Evolutionary conservation across 495 filamentous ascomycete genomes (phyloP).

Genomic region (Lasiosphaeriaceae sp.): DNA sequence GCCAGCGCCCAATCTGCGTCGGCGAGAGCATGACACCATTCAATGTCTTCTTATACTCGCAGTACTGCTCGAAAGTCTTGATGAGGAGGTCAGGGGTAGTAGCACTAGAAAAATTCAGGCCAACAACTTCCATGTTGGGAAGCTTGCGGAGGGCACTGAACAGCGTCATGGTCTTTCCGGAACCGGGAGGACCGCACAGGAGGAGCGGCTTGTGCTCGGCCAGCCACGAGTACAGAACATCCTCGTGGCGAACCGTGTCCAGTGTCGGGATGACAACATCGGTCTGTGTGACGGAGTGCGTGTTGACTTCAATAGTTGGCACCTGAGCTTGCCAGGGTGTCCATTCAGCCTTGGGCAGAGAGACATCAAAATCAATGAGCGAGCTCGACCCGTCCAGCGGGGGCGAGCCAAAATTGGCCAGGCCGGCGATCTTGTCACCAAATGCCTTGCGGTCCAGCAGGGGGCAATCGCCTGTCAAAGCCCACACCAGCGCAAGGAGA

Average conservation of each 20-base stretch:
- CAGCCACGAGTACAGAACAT: slow-evolving; percentile 97
- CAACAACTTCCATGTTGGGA: slow-evolving; percentile 97
- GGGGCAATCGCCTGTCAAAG: slow-evolving; percentile 91
- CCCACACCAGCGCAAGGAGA: slow-evolving; percentile 87
- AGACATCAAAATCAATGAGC: slow-evolving; percentile 92
- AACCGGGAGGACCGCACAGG: slow-evolving; percentile 94
- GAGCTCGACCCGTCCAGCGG: slow-evolving; percentile 68
- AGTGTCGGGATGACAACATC: slow-evolving; percentile 97
- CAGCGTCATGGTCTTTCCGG: slow-evolving; percentile 98
- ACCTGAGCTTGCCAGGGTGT: slow-evolving; percentile 90
- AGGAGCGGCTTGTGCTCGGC: slow-evolving; percentile 96
- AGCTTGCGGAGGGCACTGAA: slow-evolving; percentile 95
- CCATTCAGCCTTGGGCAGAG: slow-evolving; percentile 83
- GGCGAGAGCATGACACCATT: slow-evolving; percentile 95
- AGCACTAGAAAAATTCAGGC: slow-evolving; percentile 97
- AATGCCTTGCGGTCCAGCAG: slow-evolving; percentile 82
- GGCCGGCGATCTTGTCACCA: slow-evolving; percentile 72
- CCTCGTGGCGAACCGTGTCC: slow-evolving; percentile 95
- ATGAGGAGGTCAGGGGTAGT: slow-evolving; percentile 96
- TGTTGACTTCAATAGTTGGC: slow-evolving; percentile 91
- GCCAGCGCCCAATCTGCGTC: slow-evolving; percentile 93
- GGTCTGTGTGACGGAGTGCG: slow-evolving; percentile 93
- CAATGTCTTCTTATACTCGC: slow-evolving; percentile 96
- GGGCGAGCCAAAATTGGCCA: slow-evolving; percentile 82
- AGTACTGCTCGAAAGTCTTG: slow-evolving; percentile 99